Conservation (phyloP, 345 rosid genomes). For the Pistacia integerrima region DNA sequence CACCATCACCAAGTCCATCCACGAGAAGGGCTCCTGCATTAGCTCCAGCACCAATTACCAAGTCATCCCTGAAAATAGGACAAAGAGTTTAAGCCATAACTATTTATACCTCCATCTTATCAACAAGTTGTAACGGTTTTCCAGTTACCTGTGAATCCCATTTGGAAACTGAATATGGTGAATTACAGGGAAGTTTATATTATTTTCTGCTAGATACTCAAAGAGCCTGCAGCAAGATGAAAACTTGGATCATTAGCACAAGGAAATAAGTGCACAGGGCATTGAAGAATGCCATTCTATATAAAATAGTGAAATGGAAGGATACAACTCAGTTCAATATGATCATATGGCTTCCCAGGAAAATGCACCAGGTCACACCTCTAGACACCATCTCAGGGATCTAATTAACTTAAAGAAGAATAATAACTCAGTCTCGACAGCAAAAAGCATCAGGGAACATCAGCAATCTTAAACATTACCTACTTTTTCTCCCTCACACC, state of each 20-base stretch:
- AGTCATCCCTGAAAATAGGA: conserved; percentile 70
- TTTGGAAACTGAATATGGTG: conserved; percentile 86
- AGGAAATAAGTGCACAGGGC: background rate
- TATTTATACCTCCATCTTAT: background rate
- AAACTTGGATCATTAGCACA: conserved; percentile 6
- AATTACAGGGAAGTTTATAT: conserved; percentile 77
- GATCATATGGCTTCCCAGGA: background rate
- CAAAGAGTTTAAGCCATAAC: conserved; percentile 20
- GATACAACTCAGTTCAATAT: too few species aligned
- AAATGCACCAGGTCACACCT: background rate
- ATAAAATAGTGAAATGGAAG: background rate
- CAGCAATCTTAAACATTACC: background rate
- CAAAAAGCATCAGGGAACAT: background rate
- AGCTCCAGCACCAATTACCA: conserved; percentile 88
- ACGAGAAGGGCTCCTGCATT: conserved; percentile 88
- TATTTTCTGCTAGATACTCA: conserved; percentile 74
- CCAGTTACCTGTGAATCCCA: conserved; percentile 66
- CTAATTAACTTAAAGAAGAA: background rate
- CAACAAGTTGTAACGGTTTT: conserved; percentile 5
- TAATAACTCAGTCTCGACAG: background rate
- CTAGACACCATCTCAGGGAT: background rate
- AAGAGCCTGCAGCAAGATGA: conserved; percentile 59
- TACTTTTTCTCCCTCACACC: background rate
- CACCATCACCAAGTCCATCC: conserved; percentile 97
- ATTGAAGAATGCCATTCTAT: background rate